Evolutionary conservation across 441 rosid species (phyloP), one percentile per base, ranked within the genome.

Genomic region (Erysimum cheiri): DNA sequence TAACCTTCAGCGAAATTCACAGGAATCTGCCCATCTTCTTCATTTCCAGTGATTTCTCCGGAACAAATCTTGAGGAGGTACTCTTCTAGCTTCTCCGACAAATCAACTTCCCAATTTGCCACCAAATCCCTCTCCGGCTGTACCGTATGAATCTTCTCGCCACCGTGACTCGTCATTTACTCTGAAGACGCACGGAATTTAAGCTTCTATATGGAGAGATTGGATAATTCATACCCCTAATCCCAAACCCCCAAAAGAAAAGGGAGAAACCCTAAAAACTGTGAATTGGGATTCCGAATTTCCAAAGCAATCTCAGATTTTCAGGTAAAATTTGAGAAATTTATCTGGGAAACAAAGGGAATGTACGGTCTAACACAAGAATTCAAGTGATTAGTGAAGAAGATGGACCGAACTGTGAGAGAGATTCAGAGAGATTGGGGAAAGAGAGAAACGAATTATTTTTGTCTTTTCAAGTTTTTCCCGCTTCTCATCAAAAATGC

Each of bases 41-140:
- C 83, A 31, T 80, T 68, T 12, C 81, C 80, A 3, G 80, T 80
- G 55, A 87, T 80, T 86, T 88, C 96, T 17, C 98, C 95, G 40
- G 95, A 79, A 74, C 92, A 93, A n/a, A 93, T 87, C 77, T 88
- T 87, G 50, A 89, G 82, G 5, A 93, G 88, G 65, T 93, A 93
- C 61, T 89, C 95, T 80, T 89, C 95, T 63, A 93, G 92, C 82
- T 84, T 84, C 63, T 80, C 80, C 60, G 97, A 81, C 55, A 93
- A 84, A 82, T 91, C 86, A 15, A 93, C 96, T 48, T 89, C 95
- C 96, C 96, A 91, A 72, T 93, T 93, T 22, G 98, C 92, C 67
- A 80, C 86, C 60, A 88, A 85, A 78, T 91, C 96, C 3, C 96
- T 87, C 80, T 85, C 93, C 19, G 97, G 95, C 44, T 87, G 92